Percentiles rank a stretch among this genome's conserved stretches.
phyloP scores from a whole-genome alignment of 257 asterid species.

The Solanum bulbocastanum region DNA sequence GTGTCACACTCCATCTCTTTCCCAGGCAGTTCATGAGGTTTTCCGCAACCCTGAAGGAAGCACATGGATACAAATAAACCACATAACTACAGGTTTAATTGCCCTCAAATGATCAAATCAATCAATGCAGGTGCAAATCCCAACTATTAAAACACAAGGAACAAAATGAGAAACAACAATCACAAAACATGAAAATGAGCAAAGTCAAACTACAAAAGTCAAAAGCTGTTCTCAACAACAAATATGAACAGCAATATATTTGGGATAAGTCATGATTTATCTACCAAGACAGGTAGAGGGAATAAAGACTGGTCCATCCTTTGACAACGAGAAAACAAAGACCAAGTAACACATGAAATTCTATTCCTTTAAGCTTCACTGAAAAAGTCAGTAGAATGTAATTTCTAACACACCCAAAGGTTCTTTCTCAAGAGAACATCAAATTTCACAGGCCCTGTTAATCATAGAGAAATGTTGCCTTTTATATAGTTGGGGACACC shows the following conservation, averaged over 20 bases:
- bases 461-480: not conserved
- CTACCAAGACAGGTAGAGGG: not conserved
- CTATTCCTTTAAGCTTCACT: not conserved
- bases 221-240: not conserved
- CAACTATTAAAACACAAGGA: not conserved
- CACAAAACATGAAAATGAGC: not conserved
- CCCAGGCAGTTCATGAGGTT: constrained; percentile 23
- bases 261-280: not conserved
- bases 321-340: not conserved
- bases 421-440: not conserved
- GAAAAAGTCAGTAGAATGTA: not conserved
- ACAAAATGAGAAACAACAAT: not conserved
- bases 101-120: not conserved
- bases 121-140: not conserved
- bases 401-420: not conserved
- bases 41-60: constrained; percentile 48
- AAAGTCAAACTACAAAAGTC: not conserved
- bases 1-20: constrained; percentile 29
- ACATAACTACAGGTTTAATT: not conserved
- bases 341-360: not conserved
- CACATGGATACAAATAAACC: not conserved
- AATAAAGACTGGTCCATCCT: not conserved
- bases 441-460: not conserved
- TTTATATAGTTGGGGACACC: not conserved
- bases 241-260: not conserved